These are phyloP conservation scores for Codiaeum variegatum DNA, from an alignment of 441 rosid genomes.

Conservation along the genomic window DNA sequence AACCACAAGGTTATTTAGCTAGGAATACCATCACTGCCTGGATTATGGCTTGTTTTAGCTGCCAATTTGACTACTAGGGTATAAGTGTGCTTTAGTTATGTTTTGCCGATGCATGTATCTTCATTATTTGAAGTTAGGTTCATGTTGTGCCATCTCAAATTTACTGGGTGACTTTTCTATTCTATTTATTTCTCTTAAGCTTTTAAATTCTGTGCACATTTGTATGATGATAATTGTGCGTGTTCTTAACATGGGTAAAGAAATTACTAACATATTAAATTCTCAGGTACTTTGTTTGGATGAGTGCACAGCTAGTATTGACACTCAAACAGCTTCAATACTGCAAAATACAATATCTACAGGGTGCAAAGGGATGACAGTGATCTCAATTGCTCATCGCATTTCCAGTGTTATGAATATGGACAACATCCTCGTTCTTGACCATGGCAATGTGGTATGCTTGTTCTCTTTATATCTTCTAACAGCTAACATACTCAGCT, in stretches of 20 bases:
- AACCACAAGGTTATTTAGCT: too few species aligned
- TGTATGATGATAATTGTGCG: neutral
- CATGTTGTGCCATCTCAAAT: neutral
- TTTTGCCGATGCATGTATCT: neutral
- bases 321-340: conserved; percentile 69
- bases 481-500: neutral
- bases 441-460: conserved; percentile 61
- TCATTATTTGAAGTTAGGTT: neutral
- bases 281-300: conserved; percentile 83
- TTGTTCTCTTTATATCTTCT: neutral
- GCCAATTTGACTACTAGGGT: too few species aligned
- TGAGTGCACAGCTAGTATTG: conserved; percentile 89
- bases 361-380: conserved; percentile 71
- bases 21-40: too few species aligned
- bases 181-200: neutral
- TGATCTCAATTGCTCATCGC: conserved; percentile 90
- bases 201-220: neutral
- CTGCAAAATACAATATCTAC: conserved; percentile 65
- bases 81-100: neutral
- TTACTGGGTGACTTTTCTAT: neutral
- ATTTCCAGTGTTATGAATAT: conserved; percentile 73
- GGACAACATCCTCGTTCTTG: conserved; percentile 73
- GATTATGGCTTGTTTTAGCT: too few species aligned
- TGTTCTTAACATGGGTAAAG: neutral
- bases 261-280: neutral